Evolutionary conservation across 2,329 filamentous ascomycete species (phyloP), one percentile per base, ranked within the genome.

Genomic region (Blumeria graminis): DNA sequence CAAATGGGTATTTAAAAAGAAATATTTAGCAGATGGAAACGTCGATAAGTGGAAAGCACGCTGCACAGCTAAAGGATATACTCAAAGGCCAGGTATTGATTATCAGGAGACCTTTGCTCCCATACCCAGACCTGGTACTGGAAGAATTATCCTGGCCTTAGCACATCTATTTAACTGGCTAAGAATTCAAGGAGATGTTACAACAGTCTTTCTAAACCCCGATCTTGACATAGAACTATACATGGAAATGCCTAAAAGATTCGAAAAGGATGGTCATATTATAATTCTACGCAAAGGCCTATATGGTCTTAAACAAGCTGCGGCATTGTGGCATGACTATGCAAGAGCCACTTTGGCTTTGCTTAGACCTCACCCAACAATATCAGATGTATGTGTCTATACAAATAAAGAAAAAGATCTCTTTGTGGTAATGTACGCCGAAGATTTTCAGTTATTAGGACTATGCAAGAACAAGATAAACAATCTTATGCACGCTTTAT

Each of bases 1-100:
- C 13, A 52, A 52, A n/a, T 52, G 48, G 32, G 48, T 52, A 9
- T 52, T 52, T 16, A 34, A 52, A 35, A 52, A 35, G 48, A 52
- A 34, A 33, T 35, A 34, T 52, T 14, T 52, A 11, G 48, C 48
- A 10, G 16, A 35, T 14, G 48, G 48, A n/a, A 33, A 52, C 1
- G 35, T 52, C 3, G n/a, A 48, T 28, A 52, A 52, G n/a, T 34
- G 16, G 8, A 35, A 35, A 32, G 28, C 48, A 34, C 32, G 33
- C 22, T 52, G 33, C 33, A 52, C 48, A 34, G 33, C 2, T 13
- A 34, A 52, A 32, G n/a, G 48, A 11, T 52, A 34, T 35, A 52
- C 33, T 35, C 48, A 52, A 32, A 22, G 33, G 14, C 48, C 33
- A 9, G 32, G 48, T 33, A 52, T 52, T 3, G 28, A 52, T 14